Evolutionary conservation across 2,329 filamentous ascomycete genomes (phyloP).

Genomic region (Grosmannia clavigera): DNA sequence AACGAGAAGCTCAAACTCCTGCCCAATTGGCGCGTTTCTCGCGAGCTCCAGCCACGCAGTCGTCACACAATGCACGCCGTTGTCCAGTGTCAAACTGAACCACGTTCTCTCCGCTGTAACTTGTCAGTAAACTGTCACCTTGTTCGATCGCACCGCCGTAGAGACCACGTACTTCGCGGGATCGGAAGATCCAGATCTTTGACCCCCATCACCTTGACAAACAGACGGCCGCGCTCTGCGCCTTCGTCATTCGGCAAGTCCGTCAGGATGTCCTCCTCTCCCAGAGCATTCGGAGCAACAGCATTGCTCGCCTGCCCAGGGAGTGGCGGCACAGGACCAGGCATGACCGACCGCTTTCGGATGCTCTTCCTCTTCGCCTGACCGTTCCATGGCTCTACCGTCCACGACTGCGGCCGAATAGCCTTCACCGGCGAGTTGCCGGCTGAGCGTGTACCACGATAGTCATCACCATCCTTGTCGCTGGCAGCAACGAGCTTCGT

Average conservation of each 20-base stretch:
- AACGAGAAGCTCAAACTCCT: slow-evolving; percentile 96
- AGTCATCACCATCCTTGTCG: slow-evolving; percentile 52
- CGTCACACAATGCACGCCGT: slow-evolving; percentile 93
- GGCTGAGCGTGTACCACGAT: slow-evolving; percentile 44
- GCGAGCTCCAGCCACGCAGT: slow-evolving; percentile 91
- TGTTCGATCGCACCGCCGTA: neutral
- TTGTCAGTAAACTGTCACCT: slow-evolving; percentile 2
- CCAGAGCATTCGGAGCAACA: slow-evolving; percentile 48
- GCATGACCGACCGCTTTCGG: slow-evolving; percentile 42
- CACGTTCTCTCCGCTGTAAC: slow-evolving; percentile 68
- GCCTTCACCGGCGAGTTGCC: slow-evolving; percentile 63
- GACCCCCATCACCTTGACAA: slow-evolving; percentile 97
- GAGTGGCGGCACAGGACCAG: slow-evolving; percentile 64
- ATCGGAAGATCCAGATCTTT: slow-evolving; percentile 90
- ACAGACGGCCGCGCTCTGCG: slow-evolving; percentile 77
- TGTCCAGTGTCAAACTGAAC: slow-evolving; percentile 96
- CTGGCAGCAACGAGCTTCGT: slow-evolving; percentile 95
- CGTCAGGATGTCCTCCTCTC: slow-evolving; percentile 52
- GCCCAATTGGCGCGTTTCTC: slow-evolving; percentile 84
- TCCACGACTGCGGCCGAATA: slow-evolving; percentile 80
- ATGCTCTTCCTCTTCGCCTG: slow-evolving; percentile 55
- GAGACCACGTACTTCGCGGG: slow-evolving; percentile 59
- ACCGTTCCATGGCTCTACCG: slow-evolving; percentile 92
- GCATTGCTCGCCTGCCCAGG: slow-evolving; percentile 81
- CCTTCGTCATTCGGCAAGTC: slow-evolving; percentile 58